These are phyloP conservation scores for Daldinia bambusicola DNA, from an alignment of 495 filamentous ascomycete species.

Conservation along the genomic window DNA sequence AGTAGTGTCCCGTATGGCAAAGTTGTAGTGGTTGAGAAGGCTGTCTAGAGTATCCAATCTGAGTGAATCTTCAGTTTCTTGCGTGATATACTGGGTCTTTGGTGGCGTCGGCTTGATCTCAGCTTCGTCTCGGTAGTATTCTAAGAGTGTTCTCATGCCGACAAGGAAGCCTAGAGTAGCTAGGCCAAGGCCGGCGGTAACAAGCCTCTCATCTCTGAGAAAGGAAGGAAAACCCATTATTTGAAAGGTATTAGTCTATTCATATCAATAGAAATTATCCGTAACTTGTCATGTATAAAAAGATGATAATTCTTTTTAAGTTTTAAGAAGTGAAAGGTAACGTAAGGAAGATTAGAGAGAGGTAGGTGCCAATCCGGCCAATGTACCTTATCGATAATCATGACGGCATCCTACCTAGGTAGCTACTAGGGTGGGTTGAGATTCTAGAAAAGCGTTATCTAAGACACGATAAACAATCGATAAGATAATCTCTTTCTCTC, in stretches of 20 bases:
- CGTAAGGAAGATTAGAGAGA: background rate
- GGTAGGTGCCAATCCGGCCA: background rate
- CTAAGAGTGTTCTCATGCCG: conserved; percentile 53
- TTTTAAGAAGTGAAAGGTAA: background rate
- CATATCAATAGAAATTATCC: conserved; percentile 17
- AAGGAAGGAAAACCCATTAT: conserved; percentile 52
- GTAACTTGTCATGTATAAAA: background rate
- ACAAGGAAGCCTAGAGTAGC: conserved; percentile 51
- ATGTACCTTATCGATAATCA: conserved; percentile 3
- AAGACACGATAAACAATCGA: conserved; percentile 24
- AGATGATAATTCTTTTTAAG: background rate
- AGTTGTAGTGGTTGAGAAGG: conserved; percentile 64
- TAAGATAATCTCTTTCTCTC: conserved; percentile 31
- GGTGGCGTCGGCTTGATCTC: conserved; percentile 59
- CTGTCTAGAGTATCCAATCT: conserved; percentile 59
- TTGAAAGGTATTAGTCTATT: conserved; percentile 13
- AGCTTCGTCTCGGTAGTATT: conserved; percentile 59
- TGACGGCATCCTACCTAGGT: background rate
- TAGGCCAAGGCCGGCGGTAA: conserved; percentile 54
- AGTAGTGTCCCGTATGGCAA: conserved; percentile 62
- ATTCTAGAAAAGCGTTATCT: no score
- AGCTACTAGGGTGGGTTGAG: no score
- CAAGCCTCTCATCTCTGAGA: conserved; percentile 55
- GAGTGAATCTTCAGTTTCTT: conserved; percentile 68
- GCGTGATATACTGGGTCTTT: conserved; percentile 68